These are phyloP conservation scores for Westerdykella aurantiaca DNA, from an alignment of 2,329 filamentous ascomycete species.

Conservation along the genomic window DNA sequence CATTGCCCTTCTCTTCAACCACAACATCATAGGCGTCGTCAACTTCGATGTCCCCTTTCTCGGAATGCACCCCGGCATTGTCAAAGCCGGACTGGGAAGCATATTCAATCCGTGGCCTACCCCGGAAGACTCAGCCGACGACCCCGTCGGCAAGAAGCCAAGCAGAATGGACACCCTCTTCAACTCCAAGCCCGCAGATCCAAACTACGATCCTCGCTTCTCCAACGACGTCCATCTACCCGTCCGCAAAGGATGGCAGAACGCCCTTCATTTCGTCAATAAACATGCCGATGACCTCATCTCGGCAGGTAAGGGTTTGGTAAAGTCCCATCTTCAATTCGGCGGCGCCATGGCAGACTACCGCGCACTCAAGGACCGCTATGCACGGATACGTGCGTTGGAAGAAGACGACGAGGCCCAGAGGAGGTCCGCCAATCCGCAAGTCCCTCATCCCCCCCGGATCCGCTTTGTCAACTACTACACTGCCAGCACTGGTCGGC, in stretches of 20 bases:
- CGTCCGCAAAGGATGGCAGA: slow-evolving; percentile 63
- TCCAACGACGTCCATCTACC: slow-evolving; percentile 66
- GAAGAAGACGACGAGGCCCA: slow-evolving; percentile 60
- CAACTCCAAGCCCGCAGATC: slow-evolving; percentile 41
- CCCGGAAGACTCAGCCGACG: slow-evolving; percentile 18
- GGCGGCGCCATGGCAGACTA: slow-evolving; percentile 76
- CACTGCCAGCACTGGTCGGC: slow-evolving; percentile 71
- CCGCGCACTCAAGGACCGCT: slow-evolving; percentile 61
- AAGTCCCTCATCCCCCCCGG: slow-evolving; percentile 40
- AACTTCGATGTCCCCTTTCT: slow-evolving; percentile 83
- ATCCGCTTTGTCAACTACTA: slow-evolving; percentile 88
- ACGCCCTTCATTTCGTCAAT: slow-evolving; percentile 67
- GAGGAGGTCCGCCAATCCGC: slow-evolving; percentile 26
- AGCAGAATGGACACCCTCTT: slow-evolving; percentile 35
- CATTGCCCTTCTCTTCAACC: slow-evolving; percentile 65
- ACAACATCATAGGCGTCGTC: slow-evolving; percentile 73
- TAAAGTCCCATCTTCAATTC: slow-evolving; percentile 78
- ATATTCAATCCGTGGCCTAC: slow-evolving; percentile 55
- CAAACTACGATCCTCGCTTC: slow-evolving; percentile 71
- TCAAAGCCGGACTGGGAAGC: slow-evolving; percentile 74
- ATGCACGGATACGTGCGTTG: slow-evolving; percentile 61
- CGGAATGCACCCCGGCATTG: slow-evolving; percentile 81
- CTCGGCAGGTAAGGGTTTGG: slow-evolving; percentile 64
- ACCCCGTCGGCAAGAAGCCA: slow-evolving; percentile 15
- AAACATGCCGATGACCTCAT: slow-evolving; percentile 73